These are phyloP conservation scores for Teratosphaeria viscida DNA, from an alignment of 2,329 filamentous ascomycete genomes.

Conservation along the genomic window DNA sequence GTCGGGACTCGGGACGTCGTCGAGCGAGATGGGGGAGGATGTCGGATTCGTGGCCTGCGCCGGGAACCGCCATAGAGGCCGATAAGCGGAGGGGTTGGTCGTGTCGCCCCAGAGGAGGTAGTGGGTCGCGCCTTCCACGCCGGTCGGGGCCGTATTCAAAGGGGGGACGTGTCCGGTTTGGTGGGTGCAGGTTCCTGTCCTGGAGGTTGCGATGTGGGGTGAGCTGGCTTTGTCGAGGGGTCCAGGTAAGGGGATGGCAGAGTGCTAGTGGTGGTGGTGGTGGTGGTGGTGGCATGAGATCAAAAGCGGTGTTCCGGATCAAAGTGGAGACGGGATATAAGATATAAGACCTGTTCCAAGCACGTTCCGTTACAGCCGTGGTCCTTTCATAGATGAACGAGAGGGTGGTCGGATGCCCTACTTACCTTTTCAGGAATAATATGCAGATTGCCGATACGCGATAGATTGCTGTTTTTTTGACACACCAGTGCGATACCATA, in stretches of 20 bases:
- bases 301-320: too few relatives aligned
- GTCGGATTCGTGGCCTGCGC: conserved; percentile 28
- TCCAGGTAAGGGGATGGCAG: neutral
- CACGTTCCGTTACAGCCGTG: neutral
- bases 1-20: conserved; percentile 37
- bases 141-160: conserved; percentile 25
- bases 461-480: too few relatives aligned
- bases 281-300: neutral
- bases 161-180: conserved; percentile 16
- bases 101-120: conserved; percentile 30
- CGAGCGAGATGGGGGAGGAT: conserved; percentile 29
- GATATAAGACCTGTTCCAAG: neutral
- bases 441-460: too few relatives aligned
- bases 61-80: conserved; percentile 37
- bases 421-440: neutral
- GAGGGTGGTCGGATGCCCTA: too few relatives aligned
- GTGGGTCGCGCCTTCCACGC: conserved; percentile 29
- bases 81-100: conserved; percentile 23
- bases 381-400: neutral
- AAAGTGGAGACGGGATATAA: neutral
- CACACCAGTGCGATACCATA: neutral
- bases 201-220: conserved; percentile 4
- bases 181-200: conserved; percentile 16
- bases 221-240: neutral
- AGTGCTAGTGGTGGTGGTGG: neutral